Conservation (phyloP, 257 asterid species). For the Jasminum sambac region DNA sequence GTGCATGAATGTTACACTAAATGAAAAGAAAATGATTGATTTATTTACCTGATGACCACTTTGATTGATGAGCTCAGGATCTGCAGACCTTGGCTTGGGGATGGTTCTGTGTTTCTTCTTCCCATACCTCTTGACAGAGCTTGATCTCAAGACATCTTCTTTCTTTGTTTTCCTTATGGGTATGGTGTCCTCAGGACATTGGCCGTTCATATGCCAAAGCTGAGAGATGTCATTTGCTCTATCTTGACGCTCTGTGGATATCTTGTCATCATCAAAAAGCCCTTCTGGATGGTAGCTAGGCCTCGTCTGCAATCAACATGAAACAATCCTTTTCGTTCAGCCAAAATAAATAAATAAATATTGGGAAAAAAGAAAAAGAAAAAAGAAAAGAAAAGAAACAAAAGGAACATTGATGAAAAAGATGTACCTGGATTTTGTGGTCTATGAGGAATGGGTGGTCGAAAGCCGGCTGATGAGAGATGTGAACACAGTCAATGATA, state of each 20-base stretch:
- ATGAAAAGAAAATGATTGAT: slow-evolving; percentile 4
- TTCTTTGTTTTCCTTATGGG: slow-evolving; percentile 77
- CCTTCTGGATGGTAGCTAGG: slow-evolving; percentile 86
- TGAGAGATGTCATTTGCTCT: slow-evolving; percentile 52
- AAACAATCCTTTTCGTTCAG: neutral
- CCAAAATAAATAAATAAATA: neutral
- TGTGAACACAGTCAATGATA: slow-evolving; percentile 79
- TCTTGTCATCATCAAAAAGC: slow-evolving; percentile 52
- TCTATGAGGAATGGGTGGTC: slow-evolving; percentile 93
- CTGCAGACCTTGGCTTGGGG: slow-evolving; percentile 73
- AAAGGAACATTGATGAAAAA: neutral
- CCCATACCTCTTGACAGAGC: slow-evolving; percentile 74
- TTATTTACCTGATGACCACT: slow-evolving; percentile 80
- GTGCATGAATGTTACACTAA: slow-evolving; percentile 3
- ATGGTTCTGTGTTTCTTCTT: slow-evolving; percentile 62
- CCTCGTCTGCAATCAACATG: slow-evolving; percentile 44
- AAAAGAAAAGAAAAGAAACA: neutral
- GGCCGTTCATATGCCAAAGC: slow-evolving; percentile 85
- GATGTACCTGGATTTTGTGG: slow-evolving; percentile 80
- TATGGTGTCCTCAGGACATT: slow-evolving; percentile 61
- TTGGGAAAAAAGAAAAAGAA: neutral
- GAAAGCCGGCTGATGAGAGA: slow-evolving; percentile 82
- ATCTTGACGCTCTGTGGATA: slow-evolving; percentile 38
- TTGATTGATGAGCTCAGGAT: slow-evolving; percentile 67
- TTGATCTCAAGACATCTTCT: slow-evolving; percentile 82